Conservation (phyloP, 306 rosid species). For the Vigna mungo region DNA sequence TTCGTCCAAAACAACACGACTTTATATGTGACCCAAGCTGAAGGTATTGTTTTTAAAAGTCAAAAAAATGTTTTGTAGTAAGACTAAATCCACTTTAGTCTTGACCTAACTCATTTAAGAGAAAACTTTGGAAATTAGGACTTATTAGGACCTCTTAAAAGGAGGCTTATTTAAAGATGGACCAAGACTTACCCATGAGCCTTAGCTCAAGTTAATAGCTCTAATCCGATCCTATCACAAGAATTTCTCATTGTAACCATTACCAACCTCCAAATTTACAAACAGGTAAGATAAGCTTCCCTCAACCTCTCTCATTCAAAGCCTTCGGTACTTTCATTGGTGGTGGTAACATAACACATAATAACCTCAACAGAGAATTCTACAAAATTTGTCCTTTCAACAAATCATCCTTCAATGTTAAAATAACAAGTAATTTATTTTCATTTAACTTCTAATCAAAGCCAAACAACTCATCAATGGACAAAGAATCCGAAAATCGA, state of each 20-base stretch:
- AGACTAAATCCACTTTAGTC: no score
- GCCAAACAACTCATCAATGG: slow-evolving; percentile 19
- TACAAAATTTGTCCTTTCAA: background rate
- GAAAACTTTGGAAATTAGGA: no score
- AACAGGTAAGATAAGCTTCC: background rate
- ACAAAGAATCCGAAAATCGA: background rate
- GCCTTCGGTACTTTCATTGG: background rate
- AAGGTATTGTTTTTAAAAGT: no score
- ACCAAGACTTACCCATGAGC: no score
- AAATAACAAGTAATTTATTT: background rate
- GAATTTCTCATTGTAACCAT: background rate
- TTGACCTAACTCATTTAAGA: no score
- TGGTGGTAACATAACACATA: background rate
- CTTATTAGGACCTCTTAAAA: no score
- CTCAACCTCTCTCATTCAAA: background rate
- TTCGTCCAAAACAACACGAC: no score
- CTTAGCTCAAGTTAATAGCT: no score
- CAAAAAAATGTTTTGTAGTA: no score
- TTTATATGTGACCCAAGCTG: no score
- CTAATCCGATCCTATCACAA: no score
- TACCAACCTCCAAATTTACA: background rate
- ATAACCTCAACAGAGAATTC: background rate
- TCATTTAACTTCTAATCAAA: slow-evolving; percentile 27
- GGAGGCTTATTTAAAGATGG: no score
- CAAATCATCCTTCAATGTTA: background rate